Conservation (phyloP, 2,329 filamentous ascomycete genomes). For the Cladorrhinum sp. region DNA sequence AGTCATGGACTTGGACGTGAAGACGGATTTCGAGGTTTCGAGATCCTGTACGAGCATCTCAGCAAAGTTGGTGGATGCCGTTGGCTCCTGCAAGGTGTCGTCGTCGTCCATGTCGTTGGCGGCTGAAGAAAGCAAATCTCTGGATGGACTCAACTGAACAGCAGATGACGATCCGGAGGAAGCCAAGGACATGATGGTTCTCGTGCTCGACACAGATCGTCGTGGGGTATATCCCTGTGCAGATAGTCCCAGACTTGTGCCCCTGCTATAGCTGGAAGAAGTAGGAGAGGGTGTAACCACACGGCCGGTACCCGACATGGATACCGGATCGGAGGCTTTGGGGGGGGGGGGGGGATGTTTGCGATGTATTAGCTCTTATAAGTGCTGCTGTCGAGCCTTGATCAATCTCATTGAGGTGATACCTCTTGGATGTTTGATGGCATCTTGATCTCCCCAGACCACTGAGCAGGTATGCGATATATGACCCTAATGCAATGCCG, state of each 20-base stretch:
- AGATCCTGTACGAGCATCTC: constrained; percentile 56
- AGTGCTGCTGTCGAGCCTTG: constrained; percentile 4
- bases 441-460: neutral
- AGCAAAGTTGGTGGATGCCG: constrained; percentile 47
- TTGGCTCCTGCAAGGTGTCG: constrained; percentile 2
- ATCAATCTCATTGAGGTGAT: neutral
- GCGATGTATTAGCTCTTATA: constrained; percentile 13
- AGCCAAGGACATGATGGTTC: constrained; percentile 15
- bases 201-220: constrained; percentile 23
- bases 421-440: neutral
- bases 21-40: constrained; percentile 47
- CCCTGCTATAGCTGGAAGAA: constrained; percentile 14
- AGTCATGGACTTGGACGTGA: constrained; percentile 51
- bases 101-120: constrained; percentile 13
- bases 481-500: constrained; percentile 5
- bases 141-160: neutral
- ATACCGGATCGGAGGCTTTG: constrained; percentile 6
- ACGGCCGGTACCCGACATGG: constrained; percentile 20
- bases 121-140: neutral
- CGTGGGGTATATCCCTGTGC: constrained; percentile 24
- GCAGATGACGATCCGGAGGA: constrained; percentile 6
- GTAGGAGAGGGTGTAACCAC: constrained; percentile 22
- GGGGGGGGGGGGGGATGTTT: neutral
- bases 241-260: constrained; percentile 16
- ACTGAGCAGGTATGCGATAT: constrained; percentile 1